Conservation (phyloP, 305 asterid species). For the Fraxinus latifolia region DNA sequence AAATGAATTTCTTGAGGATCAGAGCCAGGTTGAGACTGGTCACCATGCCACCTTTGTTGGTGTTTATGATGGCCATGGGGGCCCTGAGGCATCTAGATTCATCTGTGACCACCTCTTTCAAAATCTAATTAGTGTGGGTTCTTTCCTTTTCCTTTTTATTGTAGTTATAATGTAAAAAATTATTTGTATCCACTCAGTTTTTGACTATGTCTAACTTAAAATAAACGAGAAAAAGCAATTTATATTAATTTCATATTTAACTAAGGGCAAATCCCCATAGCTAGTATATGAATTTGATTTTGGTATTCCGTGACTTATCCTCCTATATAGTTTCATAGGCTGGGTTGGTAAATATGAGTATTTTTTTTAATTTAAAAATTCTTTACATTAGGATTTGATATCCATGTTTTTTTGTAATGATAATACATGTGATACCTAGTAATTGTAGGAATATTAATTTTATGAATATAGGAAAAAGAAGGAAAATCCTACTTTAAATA, state of each 20-base stretch:
- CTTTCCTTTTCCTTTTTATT: slow-evolving; percentile 6
- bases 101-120: slow-evolving; percentile 54
- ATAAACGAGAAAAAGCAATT: background rate
- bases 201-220: background rate
- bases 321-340: background rate
- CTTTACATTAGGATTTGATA: background rate
- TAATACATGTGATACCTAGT: no score
- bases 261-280: background rate
- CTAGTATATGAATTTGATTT: background rate
- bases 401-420: no score
- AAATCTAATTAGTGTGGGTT: slow-evolving; percentile 50
- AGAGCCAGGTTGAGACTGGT: slow-evolving; percentile 69
- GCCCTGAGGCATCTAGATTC: slow-evolving; percentile 56
- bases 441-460: no score
- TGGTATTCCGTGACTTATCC: background rate
- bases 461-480: background rate
- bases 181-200: background rate
- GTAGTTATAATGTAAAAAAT: background rate
- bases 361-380: background rate
- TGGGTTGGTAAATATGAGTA: background rate
- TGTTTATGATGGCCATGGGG: slow-evolving; percentile 85
- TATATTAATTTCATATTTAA: background rate
- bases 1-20: slow-evolving; percentile 61
- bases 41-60: slow-evolving; percentile 58
- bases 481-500: background rate